phyloP scores from a whole-genome alignment of 1,284 basidiomycete species.

The Cryptococcus sp. region DNA sequence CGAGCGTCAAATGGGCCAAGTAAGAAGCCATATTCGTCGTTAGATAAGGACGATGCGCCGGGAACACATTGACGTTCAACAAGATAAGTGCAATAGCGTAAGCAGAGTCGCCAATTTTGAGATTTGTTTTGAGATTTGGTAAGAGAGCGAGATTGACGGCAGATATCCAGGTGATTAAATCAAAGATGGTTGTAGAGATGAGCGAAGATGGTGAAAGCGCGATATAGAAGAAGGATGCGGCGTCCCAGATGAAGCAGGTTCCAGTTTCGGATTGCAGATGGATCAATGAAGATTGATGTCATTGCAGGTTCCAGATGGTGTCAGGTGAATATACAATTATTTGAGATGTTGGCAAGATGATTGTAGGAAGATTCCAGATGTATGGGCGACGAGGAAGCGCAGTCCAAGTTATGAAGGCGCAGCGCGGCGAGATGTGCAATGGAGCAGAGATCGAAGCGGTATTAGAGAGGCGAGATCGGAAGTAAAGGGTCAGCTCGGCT shows the following conservation, averaged over 20 bases:
- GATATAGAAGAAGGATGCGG: too few relatives aligned
- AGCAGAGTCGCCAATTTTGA: constrained; percentile 1
- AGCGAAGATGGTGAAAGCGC: neutral
- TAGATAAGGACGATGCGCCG: too few relatives aligned
- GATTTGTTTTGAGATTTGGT: neutral
- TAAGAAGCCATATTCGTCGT: too few relatives aligned
- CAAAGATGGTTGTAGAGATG: neutral
- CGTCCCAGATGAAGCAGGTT: too few relatives aligned
- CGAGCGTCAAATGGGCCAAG: constrained; percentile 12
- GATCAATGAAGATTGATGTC: too few relatives aligned
- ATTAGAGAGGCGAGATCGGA: constrained; percentile 11
- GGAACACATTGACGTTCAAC: too few relatives aligned
- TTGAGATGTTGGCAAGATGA: too few relatives aligned
- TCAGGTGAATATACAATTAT: too few relatives aligned
- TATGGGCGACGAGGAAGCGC: constrained; percentile 7
- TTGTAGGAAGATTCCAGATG: too few relatives aligned
- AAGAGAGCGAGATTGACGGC: neutral
- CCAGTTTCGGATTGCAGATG: too few relatives aligned
- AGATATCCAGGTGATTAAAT: neutral
- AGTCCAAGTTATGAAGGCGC: constrained; percentile 5
- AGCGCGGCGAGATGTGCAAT: neutral
- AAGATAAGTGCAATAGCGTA: too few relatives aligned
- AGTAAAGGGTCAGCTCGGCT: constrained; percentile 26
- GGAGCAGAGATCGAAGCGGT: neutral
- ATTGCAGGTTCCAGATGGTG: too few relatives aligned